These are phyloP conservation scores for Tetrahymena elliotti DNA, from an alignment of 73 alveolate genomes.

Conservation along the genomic window DNA sequence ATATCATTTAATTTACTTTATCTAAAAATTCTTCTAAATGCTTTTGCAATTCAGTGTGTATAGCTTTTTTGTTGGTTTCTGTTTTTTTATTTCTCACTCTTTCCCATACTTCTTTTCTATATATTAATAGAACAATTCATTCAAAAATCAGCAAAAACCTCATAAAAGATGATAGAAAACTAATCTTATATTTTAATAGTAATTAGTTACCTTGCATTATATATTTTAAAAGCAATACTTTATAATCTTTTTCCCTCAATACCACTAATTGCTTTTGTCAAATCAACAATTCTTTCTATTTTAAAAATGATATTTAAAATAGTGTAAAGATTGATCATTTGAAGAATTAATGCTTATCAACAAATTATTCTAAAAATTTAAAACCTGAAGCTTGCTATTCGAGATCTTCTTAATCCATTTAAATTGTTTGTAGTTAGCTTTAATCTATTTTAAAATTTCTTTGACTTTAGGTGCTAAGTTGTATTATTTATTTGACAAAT, in stretches of 20 bases:
- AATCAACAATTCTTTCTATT: not conserved
- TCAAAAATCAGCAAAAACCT: not conserved
- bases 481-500: not conserved
- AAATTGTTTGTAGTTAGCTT: too few relatives aligned
- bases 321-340: not conserved
- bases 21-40: not conserved
- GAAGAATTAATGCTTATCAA: not conserved
- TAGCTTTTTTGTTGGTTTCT: not conserved
- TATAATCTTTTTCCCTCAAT: not conserved
- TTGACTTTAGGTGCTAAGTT: not conserved
- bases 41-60: not conserved
- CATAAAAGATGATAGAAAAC: too few relatives aligned
- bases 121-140: not conserved
- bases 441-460: too few relatives aligned
- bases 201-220: not conserved
- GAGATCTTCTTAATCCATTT: not conserved
- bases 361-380: not conserved
- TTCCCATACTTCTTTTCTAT: not conserved
- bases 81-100: not conserved
- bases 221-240: not conserved
- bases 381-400: not conserved
- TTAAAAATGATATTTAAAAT: not conserved
- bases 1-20: not conserved
- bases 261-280: not conserved
- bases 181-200: too few relatives aligned